Evolutionary conservation across 352 stramenopile genomes (phyloP), one percentile per base, ranked within the genome.

Genomic region (Pythium aphanidermatum): DNA sequence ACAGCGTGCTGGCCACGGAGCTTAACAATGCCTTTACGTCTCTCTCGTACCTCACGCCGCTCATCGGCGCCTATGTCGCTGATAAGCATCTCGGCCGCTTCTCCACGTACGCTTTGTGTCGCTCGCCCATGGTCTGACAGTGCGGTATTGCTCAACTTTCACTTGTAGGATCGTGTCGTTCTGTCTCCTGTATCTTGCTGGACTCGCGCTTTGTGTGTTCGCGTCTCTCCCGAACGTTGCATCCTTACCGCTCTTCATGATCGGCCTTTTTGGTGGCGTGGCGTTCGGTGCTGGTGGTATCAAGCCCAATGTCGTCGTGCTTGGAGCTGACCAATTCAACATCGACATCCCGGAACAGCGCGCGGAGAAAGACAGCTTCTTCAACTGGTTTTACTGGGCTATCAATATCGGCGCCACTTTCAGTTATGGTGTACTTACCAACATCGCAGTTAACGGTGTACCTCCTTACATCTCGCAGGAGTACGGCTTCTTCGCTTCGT

Each of bases 331-430:
- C 32, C 83, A 94, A 46, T 94, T 94, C 38, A 63, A 94, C 61
- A 62, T 89, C 4, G 50, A 68, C 21, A 68, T 89, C 17, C 78
- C 76, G 0, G 62, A 58, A 5, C 76, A 94, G 58, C 72, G 74
- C 12, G 58, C 55, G 1, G 80, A 92, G 58, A 89, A 94, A 44
- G 83, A 92, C 57, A 88, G 75, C 27, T 96, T 96, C 55, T 96
- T 96, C 67, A 95, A 95, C 51, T 96, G 78, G 77, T 97, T 97
- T 61, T 97, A 97, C 68, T 96, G 83, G 83, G 62, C 81, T 10
- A 96, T 97, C 61, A 97, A 97, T 56, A 69, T 96, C 20, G 89
- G 89, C 26, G 83, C 89, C 2, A 87, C 86, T 20, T 89, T 96
- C 47, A 96, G 86, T 68, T 96, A 94, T 56, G 87, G 70, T 2